phyloP scores from a whole-genome alignment of 2,329 filamentous ascomycete genomes.

The Teratosphaeria destructans region DNA sequence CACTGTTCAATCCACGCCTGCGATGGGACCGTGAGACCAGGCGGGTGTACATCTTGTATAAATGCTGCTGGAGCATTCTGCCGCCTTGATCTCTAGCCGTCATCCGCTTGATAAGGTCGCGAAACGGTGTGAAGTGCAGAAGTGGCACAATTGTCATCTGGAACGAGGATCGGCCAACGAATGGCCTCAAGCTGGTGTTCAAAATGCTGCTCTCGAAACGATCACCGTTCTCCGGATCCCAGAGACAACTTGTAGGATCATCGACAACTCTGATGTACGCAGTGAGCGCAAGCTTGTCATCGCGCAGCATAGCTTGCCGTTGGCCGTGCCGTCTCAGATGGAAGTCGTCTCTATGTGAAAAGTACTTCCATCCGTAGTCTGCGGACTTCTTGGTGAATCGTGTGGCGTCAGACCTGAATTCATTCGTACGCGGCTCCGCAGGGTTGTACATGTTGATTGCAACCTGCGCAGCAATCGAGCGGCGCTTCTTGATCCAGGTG shows the following conservation, averaged over 20 bases:
- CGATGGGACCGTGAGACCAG: conserved; percentile 11
- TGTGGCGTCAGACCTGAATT: conserved; percentile 46
- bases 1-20: neutral
- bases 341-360: conserved; percentile 47
- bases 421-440: conserved; percentile 48
- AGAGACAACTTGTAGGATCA: conserved; percentile 50
- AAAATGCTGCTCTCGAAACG: conserved; percentile 31
- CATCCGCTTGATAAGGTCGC: conserved; percentile 40
- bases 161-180: conserved; percentile 23
- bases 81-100: neutral
- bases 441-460: conserved; percentile 55
- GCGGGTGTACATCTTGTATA: conserved; percentile 20
- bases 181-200: conserved; percentile 47
- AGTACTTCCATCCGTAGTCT: conserved; percentile 56
- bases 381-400: conserved; percentile 48
- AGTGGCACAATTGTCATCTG: conserved; percentile 46
- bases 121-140: conserved; percentile 50
- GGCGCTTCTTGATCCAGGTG: conserved; percentile 27
- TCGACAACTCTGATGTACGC: conserved; percentile 51
- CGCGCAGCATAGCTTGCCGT: conserved; percentile 47
- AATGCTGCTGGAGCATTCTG: conserved; percentile 12
- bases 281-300: conserved; percentile 52
- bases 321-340: conserved; percentile 47
- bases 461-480: conserved; percentile 47
- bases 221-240: conserved; percentile 39